Evolutionary conservation across 495 filamentous ascomycete species (phyloP).

Genomic region (Penicillium pancosmium): DNA sequence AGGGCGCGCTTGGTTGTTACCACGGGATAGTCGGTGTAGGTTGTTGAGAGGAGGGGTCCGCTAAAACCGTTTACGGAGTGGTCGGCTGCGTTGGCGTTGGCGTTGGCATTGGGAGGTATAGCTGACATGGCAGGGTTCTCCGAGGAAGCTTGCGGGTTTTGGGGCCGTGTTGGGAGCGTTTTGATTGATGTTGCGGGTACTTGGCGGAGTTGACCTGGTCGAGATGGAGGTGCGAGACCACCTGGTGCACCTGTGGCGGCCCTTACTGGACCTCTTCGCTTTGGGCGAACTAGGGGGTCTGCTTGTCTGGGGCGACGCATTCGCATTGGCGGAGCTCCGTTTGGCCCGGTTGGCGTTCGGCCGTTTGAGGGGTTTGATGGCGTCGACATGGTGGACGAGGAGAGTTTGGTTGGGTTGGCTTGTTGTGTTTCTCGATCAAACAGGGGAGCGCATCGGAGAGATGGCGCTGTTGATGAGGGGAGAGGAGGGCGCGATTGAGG

Average conservation of each 20-base stretch:
- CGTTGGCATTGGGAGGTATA: conserved; percentile 20
- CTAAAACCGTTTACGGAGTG: conserved; percentile 63
- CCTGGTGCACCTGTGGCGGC: conserved; percentile 29
- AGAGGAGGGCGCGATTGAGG: background rate
- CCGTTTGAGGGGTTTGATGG: conserved; percentile 36
- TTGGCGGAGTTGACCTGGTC: background rate
- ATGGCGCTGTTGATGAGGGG: background rate
- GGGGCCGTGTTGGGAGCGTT: conserved; percentile 31
- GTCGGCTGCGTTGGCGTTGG: conserved; percentile 30
- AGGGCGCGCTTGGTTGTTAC: conserved; percentile 79
- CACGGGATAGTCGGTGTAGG: conserved; percentile 68
- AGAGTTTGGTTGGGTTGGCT: background rate
- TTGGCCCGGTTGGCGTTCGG: conserved; percentile 34
- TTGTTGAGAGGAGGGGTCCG: conserved; percentile 51
- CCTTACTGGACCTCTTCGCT: conserved; percentile 46
- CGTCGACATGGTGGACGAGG: conserved; percentile 31
- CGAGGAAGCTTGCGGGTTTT: conserved; percentile 2
- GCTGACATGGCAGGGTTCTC: too few relatives aligned
- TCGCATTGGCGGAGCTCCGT: conserved; percentile 41
- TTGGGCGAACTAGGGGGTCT: conserved; percentile 71
- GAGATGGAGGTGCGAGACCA: conserved; percentile 8
- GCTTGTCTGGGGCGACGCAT: conserved; percentile 54
- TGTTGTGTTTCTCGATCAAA: background rate
- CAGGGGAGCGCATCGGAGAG: background rate
- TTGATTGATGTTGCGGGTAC: conserved; percentile 15